phyloP scores from a whole-genome alignment of 1,139 yeast species.

The Schwanniomyces etchellsii region DNA sequence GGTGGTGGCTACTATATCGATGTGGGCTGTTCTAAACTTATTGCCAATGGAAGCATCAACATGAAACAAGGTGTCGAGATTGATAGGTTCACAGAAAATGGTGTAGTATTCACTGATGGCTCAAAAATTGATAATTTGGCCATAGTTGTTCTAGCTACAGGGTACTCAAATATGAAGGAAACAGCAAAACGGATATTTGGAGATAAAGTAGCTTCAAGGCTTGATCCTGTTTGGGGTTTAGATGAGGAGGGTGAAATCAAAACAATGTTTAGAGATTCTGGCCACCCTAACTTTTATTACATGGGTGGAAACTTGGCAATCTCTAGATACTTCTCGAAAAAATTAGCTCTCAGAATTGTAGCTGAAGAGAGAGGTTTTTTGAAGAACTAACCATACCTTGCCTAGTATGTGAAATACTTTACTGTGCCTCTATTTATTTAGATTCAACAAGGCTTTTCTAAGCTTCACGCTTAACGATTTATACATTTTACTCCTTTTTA shows the following conservation, averaged over 20 bases:
- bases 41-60: constrained; percentile 30
- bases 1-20: constrained; percentile 45
- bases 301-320: constrained; percentile 36
- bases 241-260: constrained; percentile 32
- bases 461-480: no score
- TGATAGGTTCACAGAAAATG: constrained; percentile 24
- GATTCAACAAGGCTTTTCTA: no score
- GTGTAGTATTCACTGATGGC: constrained; percentile 36
- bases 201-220: constrained; percentile 21
- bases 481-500: no score
- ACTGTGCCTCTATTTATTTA: no score
- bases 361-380: no score
- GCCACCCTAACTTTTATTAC: constrained; percentile 30
- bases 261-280: constrained; percentile 30
- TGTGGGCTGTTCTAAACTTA: constrained; percentile 35
- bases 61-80: constrained; percentile 28
- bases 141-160: constrained; percentile 39
- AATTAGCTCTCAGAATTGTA: constrained; percentile 27
- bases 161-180: constrained; percentile 37
- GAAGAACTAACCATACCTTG: no score
- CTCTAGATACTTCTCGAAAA: constrained; percentile 28
- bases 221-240: constrained; percentile 27
- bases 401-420: no score
- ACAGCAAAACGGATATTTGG: constrained; percentile 32
- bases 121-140: constrained; percentile 24